phyloP scores from a whole-genome alignment of 805 yeast genomes.

The Pichia sporocuriosa region DNA sequence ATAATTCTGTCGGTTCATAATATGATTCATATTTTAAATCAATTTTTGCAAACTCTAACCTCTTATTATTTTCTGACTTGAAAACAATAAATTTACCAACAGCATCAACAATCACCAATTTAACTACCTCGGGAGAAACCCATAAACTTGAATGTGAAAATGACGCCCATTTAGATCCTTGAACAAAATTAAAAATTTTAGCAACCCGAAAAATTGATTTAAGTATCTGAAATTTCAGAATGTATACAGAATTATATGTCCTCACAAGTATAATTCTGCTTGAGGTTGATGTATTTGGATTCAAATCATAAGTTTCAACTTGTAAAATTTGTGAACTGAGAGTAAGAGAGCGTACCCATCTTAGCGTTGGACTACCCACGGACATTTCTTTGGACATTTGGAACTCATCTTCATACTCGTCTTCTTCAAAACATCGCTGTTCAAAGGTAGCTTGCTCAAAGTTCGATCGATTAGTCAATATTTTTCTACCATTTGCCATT shows the following conservation, averaged over 20 bases:
- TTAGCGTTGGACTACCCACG: background rate
- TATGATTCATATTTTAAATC: slow-evolving; percentile 18
- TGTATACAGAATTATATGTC: background rate
- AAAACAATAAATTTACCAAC: slow-evolving; percentile 48
- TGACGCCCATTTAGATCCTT: background rate
- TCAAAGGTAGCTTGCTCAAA: too few relatives aligned
- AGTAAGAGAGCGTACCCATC: background rate
- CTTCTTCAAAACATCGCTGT: too few relatives aligned
- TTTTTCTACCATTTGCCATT: background rate
- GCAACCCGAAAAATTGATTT: background rate
- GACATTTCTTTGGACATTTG: too few relatives aligned
- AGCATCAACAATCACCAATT: slow-evolving; percentile 41
- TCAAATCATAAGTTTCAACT: background rate
- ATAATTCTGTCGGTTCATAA: slow-evolving; percentile 44
- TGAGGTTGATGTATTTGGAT: background rate
- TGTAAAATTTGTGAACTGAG: background rate
- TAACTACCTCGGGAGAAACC: slow-evolving; percentile 7
- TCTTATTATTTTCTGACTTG: slow-evolving; percentile 14
- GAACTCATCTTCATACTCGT: background rate
- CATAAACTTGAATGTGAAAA: slow-evolving; percentile 1
- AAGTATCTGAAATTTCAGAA: background rate
- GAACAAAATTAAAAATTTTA: background rate
- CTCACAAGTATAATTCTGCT: background rate
- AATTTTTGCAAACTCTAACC: slow-evolving; percentile 1
- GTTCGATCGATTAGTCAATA: too few relatives aligned